Evolutionary conservation across 2,329 filamentous ascomycete genomes (phyloP).

Genomic region (Daldinia sp.): DNA sequence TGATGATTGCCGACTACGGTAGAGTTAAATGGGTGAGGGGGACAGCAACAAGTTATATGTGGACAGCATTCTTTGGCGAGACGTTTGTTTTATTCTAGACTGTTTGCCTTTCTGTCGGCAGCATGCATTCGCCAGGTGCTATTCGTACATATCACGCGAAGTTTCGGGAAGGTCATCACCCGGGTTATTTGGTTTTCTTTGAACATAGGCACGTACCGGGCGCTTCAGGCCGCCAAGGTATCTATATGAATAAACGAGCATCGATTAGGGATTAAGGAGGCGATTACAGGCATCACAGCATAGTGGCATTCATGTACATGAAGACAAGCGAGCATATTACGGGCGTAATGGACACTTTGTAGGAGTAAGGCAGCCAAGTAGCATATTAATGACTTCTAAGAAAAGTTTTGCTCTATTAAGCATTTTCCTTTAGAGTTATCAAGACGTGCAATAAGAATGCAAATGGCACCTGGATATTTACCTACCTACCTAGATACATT

Average conservation of each 20-base stretch:
- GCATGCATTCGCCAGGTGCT: not conserved
- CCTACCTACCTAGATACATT: too few relatives aligned
- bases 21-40: not conserved
- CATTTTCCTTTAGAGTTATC: not conserved
- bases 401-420: not conserved
- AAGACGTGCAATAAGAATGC: not conserved
- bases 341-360: constrained; percentile 35
- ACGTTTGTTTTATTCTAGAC: not conserved
- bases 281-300: constrained; percentile 31
- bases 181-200: not conserved
- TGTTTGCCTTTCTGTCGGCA: not conserved
- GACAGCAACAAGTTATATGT: not conserved
- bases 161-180: not conserved
- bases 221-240: constrained; percentile 13
- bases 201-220: not conserved
- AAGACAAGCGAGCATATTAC: constrained; percentile 36
- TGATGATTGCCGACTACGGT: not conserved
- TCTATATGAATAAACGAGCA: constrained; percentile 15
- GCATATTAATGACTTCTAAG: constrained; percentile 13
- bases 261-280: constrained; percentile 12
- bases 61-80: not conserved
- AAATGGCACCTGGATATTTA: not conserved
- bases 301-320: constrained; percentile 30
- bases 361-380: constrained; percentile 12
- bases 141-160: constrained; percentile 5